Base-by-base conservation (phyloP, 805 yeast genomes). In the Wickerhamiella australiensis region DNA sequence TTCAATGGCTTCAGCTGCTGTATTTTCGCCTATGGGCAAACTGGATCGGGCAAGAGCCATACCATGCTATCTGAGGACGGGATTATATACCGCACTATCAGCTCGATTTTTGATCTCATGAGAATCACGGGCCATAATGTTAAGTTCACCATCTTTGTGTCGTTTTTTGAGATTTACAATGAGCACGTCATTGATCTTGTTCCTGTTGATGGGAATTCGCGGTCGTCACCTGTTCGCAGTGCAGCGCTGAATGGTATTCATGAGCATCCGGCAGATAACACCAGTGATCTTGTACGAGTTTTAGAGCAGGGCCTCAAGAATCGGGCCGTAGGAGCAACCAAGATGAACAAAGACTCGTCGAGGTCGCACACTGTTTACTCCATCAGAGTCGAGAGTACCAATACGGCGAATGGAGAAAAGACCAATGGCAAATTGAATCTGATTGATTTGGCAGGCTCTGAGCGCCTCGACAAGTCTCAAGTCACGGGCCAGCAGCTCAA, bases 21-120 rank as follows among this genome's bases (percentile, higher is more conserved):
- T 64, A 85, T 92, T 1, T 86, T 90, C 68, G 95, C 97, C 0
- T 90, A 92, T 63, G 98, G 98, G 1, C 98, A 90, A 65, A 92
- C 98, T 0, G 95, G 92, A 0, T 82, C 96, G 0, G 98, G 98
- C 2, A 90, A 90, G 62, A 90, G 97, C 0, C 80, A 67, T 62
- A 92, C 98, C 0, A 92, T 90, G 97, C 75, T 87, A 1, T 67
- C 73, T 22, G 59, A 64, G 1, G 82, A 81, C 59, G 97, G 98
- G 13, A 77, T 90, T 69, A 85, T 87, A 29, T 86, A 94, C 1
- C 69, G 76, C 15, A 82, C 96, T 0, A 72, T 88, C 12, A 64
- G 68, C 13, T 82, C 80, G 57, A 81, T 90, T 3, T 86, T 86
- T 59, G 65, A 72, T 3, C 75, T 78, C 48, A 72, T 78, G 3